Base-by-base conservation (phyloP, 139 green algal species). In the Trebouxia sp. region DNA sequence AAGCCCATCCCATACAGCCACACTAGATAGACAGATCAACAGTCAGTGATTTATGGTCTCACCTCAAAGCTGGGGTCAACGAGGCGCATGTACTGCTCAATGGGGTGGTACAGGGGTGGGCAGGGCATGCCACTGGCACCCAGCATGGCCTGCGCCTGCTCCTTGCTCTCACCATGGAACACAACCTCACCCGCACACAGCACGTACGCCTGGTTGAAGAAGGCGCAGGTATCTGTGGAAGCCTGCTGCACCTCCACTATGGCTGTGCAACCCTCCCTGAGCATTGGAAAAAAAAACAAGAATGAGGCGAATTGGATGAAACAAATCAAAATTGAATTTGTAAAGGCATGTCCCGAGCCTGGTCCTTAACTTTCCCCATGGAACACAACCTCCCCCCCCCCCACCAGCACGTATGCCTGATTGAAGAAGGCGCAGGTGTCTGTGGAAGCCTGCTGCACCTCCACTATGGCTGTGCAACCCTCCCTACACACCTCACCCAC, bases 31-130 rank as follows among this genome's bases (percentile, higher is more conserved):
- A n/a, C n/a, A n/a, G n/a, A n/a, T n/a, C n/a, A n/a, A n/a, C n/a
- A n/a, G n/a, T n/a, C n/a, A n/a, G n/a, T n/a, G n/a, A n/a, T n/a
- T n/a, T n/a, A n/a, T n/a, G 14, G 28, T 24, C 75, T 48, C 15
- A 83, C 78, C 78, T 83, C 78, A 77, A 83, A 83, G 42, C 35
- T 83, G 30, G 62, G 62, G 65, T 83, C 78, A 26, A 83, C 48
- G 32, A 83, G 78, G 65, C 78, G 78, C 78, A 83, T 83, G 78
- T 69, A 83, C 65, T 83, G 78, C 65, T 83, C 78, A 47, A 83
- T 51, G 39, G 78, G 78, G 65, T 70, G 75, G 65, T 83, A 83
- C 32, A 83, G 78, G 15, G 78, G 78, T 0, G 78, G 78, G 78
- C 78, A 83, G 17, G 78, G 78, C 78, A 83, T 83, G 62, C 78